Percentiles rank a stretch among this genome's conserved stretches.
These are phyloP conservation scores for Tulasnella sp. DNA, from an alignment of 768 basidiomycete genomes.

Conservation along the genomic window DNA sequence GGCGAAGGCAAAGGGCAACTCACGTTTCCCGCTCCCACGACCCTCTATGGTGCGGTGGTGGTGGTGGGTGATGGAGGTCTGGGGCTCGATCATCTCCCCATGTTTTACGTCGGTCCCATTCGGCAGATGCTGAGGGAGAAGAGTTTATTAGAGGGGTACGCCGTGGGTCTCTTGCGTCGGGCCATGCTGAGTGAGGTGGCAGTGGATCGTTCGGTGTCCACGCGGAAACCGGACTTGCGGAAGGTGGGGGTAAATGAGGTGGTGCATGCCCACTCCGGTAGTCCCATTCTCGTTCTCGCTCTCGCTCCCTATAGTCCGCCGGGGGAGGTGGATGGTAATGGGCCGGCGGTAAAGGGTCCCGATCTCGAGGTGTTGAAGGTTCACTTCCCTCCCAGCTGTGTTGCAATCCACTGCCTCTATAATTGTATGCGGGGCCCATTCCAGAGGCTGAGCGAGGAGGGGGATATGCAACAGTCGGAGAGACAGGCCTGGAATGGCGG, in stretches of 20 bases:
- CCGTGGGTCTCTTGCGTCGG: slow-evolving; percentile 8
- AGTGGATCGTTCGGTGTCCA: neutral
- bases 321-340: neutral
- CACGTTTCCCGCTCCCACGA: slow-evolving; percentile 21
- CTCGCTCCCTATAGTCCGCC: neutral
- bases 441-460: neutral
- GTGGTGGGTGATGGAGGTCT: neutral
- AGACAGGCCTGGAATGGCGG: neutral
- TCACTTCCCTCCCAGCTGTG: neutral
- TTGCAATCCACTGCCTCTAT: neutral
- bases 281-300: neutral
- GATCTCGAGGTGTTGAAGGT: neutral
- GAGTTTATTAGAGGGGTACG: neutral
- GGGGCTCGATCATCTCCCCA: neutral
- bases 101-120: neutral
- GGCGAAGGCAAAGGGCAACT: neutral
- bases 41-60: neutral
- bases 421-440: neutral
- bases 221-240: neutral
- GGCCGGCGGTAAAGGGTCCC: neutral
- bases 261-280: neutral
- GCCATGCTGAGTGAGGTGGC: neutral
- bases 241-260: neutral
- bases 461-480: neutral
- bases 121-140: neutral